These are phyloP conservation scores for Leccinum griseonigrum DNA, from an alignment of 1,284 basidiomycete species.

Conservation along the genomic window DNA sequence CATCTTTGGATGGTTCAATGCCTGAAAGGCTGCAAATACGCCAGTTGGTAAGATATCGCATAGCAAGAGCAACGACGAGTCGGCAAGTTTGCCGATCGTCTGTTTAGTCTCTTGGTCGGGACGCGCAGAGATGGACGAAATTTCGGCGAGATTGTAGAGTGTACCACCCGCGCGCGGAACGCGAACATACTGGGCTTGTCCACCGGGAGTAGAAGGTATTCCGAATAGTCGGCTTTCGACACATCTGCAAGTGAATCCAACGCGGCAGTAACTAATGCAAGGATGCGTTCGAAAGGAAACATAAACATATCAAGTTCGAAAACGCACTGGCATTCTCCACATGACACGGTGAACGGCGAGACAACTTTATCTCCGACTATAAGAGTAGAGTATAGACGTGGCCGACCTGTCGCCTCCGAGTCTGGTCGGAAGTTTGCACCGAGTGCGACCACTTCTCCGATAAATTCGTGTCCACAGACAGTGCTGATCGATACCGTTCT, in stretches of 20 bases:
- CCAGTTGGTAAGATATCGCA: slow-evolving; percentile 81
- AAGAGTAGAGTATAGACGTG: slow-evolving; percentile 63
- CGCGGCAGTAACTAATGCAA: slow-evolving; percentile 60
- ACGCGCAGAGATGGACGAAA: slow-evolving; percentile 36
- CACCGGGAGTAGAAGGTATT: slow-evolving; percentile 69
- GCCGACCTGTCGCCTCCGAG: slow-evolving; percentile 42
- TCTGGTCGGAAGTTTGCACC: slow-evolving; percentile 57
- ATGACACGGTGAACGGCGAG: slow-evolving; percentile 82
- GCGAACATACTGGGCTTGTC: slow-evolving; percentile 85
- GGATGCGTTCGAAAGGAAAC: background rate
- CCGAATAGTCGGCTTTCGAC: slow-evolving; percentile 69
- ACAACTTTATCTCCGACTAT: slow-evolving; percentile 83
- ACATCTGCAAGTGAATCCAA: slow-evolving; percentile 80
- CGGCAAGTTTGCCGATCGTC: slow-evolving; percentile 44
- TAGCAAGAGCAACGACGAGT: slow-evolving; percentile 68
- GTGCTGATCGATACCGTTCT: slow-evolving; percentile 40
- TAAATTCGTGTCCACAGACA: slow-evolving; percentile 80
- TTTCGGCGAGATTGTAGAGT: slow-evolving; percentile 62
- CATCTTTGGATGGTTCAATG: slow-evolving; percentile 68
- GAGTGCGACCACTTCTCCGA: slow-evolving; percentile 74
- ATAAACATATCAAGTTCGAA: background rate
- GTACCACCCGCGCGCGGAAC: slow-evolving; percentile 81
- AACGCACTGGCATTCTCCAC: slow-evolving; percentile 76
- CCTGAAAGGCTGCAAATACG: slow-evolving; percentile 72
- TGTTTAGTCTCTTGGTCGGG: slow-evolving; percentile 33